Conservation (phyloP, 192 early-diverging fungal genomes). For the Podila horticola region DNA sequence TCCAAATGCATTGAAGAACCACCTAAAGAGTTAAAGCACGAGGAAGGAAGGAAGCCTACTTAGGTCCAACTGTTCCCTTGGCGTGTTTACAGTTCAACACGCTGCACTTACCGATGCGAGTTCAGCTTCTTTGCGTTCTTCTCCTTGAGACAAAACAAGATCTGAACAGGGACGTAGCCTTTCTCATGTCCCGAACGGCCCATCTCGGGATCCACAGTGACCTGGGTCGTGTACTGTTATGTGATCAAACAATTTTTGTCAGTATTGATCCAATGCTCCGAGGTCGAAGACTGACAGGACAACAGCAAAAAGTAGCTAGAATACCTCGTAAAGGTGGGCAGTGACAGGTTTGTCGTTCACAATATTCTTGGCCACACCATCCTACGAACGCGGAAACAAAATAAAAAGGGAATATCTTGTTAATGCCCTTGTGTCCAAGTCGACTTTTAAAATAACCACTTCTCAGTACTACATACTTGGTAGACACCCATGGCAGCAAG, state of each 20-base stretch:
- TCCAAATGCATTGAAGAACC: slow-evolving; percentile 78
- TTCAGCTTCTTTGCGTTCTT: slow-evolving; percentile 95
- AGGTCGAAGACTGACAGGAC: too few relatives aligned
- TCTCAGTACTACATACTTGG: slow-evolving; percentile 45
- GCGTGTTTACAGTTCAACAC: slow-evolving; percentile 62
- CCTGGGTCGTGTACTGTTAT: slow-evolving; percentile 79
- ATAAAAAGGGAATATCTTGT: too few relatives aligned
- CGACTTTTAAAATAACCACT: not conserved
- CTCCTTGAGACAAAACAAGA: slow-evolving; percentile 91
- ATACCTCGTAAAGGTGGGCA: slow-evolving; percentile 72
- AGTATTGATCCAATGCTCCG: not conserved
- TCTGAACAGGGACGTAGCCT: slow-evolving; percentile 78
- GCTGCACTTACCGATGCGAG: slow-evolving; percentile 65
- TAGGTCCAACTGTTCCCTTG: not conserved
- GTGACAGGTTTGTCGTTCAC: slow-evolving; percentile 74
- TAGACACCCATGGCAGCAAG: slow-evolving; percentile 85
- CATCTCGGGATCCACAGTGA: slow-evolving; percentile 79
- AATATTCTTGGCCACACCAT: slow-evolving; percentile 74
- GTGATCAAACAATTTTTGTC: not conserved
- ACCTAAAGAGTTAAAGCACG: slow-evolving; percentile 30
- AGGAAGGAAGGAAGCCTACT: not conserved
- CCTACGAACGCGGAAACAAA: slow-evolving; percentile 1
- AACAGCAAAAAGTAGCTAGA: not conserved
- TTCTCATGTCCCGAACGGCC: slow-evolving; percentile 71
- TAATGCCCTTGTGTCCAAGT: not conserved